Conservation (phyloP, 306 rosid species). For the Benincasa hispida region DNA sequence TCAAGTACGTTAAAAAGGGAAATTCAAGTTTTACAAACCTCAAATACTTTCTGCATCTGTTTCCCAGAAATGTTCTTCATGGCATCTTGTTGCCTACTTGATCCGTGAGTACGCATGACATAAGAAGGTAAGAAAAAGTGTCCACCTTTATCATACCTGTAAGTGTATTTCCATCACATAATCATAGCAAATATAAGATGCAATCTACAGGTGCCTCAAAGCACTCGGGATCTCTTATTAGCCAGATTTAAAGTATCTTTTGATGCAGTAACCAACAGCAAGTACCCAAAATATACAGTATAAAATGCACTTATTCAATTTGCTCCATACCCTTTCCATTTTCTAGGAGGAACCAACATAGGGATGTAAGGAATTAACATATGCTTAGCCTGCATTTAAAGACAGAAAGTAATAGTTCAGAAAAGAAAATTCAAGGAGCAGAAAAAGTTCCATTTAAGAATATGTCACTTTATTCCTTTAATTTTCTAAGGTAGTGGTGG, state of each 20-base stretch:
- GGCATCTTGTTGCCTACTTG: slow-evolving; percentile 60
- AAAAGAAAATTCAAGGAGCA: not conserved
- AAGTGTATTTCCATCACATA: slow-evolving; percentile 11
- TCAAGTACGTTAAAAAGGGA: not conserved
- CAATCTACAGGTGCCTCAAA: not conserved
- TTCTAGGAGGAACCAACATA: slow-evolving; percentile 80
- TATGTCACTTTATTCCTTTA: not conserved
- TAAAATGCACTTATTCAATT: slow-evolving; percentile 8
- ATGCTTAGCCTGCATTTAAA: slow-evolving; percentile 51
- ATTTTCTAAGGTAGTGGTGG: not conserved
- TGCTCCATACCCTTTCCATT: slow-evolving; percentile 68
- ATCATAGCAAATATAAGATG: not conserved
- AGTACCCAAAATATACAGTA: slow-evolving; percentile 8
- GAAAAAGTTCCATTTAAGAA: not conserved
- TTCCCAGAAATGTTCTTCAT: slow-evolving; percentile 37
- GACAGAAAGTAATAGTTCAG: slow-evolving; percentile 14
- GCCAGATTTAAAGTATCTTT: not conserved
- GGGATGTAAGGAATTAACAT: slow-evolving; percentile 76
- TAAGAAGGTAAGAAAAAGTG: slow-evolving; percentile 80
- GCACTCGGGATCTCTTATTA: not conserved
- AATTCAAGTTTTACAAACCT: slow-evolving; percentile 33
- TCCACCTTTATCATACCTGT: slow-evolving; percentile 80
- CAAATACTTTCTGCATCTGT: slow-evolving; percentile 64
- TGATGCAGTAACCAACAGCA: not conserved
- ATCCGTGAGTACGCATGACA: slow-evolving; percentile 88